phyloP scores from a whole-genome alignment of 2,329 filamentous ascomycete species.

The Aspergillus eucalypticola region DNA sequence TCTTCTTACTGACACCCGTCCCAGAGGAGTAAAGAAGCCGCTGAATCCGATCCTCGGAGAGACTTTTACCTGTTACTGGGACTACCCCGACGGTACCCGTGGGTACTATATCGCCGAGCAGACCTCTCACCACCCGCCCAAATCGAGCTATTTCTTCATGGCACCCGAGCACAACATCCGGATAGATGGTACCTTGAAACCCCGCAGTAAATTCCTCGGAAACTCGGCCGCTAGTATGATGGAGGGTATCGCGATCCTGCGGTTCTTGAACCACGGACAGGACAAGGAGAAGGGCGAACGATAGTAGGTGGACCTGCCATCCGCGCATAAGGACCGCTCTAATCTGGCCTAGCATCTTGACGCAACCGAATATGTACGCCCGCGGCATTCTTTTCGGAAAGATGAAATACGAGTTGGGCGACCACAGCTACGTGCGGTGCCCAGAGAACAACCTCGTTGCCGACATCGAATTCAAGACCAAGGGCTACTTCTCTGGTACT shows the following conservation, averaged over 20 bases:
- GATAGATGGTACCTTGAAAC: conserved; percentile 93
- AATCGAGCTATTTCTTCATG: conserved; percentile 99
- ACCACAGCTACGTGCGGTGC: conserved; percentile 90
- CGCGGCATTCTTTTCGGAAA: conserved; percentile 95
- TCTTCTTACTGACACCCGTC: conserved; percentile 6
- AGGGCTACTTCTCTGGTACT: conserved; percentile 92
- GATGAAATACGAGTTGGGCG: conserved; percentile 98
- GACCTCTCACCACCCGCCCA: conserved; percentile 96
- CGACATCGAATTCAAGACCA: conserved; percentile 97
- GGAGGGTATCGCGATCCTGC: conserved; percentile 90
- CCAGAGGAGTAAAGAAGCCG: conserved; percentile 94
- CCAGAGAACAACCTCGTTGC: conserved; percentile 83
- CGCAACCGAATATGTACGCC: conserved; percentile 99
- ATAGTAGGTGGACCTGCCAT: conserved; percentile 66
- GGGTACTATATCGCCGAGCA: conserved; percentile 98
- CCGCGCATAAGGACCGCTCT: conserved; percentile 10
- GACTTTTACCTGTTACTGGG: conserved; percentile 94
- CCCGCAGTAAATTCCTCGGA: conserved; percentile 89
- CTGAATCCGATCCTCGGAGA: conserved; percentile 96
- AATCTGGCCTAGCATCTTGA: conserved; percentile 67
- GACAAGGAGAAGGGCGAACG: conserved; percentile 67
- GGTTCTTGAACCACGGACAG: conserved; percentile 74
- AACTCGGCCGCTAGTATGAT: conserved; percentile 98
- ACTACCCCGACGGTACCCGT: conserved; percentile 77
- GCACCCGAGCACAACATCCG: conserved; percentile 89